Conservation (phyloP, 2,329 filamentous ascomycete species). For the Dactylellina haptotyla region DNA sequence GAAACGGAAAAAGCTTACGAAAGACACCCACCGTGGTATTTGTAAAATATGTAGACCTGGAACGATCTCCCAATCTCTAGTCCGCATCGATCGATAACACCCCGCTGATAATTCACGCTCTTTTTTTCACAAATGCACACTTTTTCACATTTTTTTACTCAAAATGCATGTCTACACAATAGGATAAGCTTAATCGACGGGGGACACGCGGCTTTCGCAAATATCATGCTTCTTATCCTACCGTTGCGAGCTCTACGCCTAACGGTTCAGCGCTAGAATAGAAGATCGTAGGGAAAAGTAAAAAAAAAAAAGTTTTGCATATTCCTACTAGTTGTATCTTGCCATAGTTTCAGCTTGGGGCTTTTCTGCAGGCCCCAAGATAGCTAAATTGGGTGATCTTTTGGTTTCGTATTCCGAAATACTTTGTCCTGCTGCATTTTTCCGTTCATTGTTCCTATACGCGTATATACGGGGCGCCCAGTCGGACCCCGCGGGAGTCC, state of each 20-base stretch:
- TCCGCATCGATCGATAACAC: slow-evolving; percentile 26
- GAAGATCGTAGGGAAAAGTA: no score
- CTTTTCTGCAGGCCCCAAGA: no score
- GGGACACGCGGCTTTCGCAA: slow-evolving; percentile 50
- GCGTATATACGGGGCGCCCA: not conserved
- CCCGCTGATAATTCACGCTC: slow-evolving; percentile 14
- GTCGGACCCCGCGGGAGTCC: slow-evolving; percentile 3
- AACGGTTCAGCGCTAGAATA: not conserved
- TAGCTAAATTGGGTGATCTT: no score
- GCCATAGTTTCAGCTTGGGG: no score
- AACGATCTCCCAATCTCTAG: not conserved
- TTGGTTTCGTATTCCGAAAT: no score
- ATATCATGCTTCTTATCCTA: not conserved
- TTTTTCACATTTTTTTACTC: slow-evolving; percentile 19
- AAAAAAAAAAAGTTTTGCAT: no score
- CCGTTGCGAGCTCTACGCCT: not conserved
- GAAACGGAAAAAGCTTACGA: slow-evolving; percentile 35
- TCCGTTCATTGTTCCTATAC: not conserved
- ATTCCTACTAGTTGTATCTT: no score
- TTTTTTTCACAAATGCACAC: slow-evolving; percentile 25
- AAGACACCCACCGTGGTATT: slow-evolving; percentile 8
- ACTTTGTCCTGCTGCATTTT: no score
- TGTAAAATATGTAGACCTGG: slow-evolving; percentile 1
- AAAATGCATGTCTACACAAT: slow-evolving; percentile 44
- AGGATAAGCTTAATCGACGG: slow-evolving; percentile 37